phyloP scores from a whole-genome alignment of 2,329 filamentous ascomycete genomes.

The Lachnum nothofagi region DNA sequence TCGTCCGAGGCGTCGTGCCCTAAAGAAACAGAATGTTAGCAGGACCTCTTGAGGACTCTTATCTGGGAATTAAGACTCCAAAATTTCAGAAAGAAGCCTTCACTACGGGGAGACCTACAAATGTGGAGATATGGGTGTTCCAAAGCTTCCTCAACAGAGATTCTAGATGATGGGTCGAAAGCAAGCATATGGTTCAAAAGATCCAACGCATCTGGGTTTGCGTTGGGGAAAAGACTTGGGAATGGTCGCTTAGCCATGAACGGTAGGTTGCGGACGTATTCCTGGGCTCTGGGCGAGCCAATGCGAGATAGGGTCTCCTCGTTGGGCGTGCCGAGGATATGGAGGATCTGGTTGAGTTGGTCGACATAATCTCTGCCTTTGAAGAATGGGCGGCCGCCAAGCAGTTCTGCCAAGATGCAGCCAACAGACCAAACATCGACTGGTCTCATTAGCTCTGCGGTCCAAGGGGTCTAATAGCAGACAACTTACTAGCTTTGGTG shows the following conservation, averaged over 20 bases:
- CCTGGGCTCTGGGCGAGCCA: conserved; percentile 89
- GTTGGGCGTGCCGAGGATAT: conserved; percentile 94
- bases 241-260: conserved; percentile 94
- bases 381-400: conserved; percentile 96
- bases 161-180: conserved; percentile 89
- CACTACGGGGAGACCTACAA: conserved; percentile 20
- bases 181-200: conserved; percentile 95
- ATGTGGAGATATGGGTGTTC: conserved; percentile 96
- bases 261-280: conserved; percentile 94
- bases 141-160: conserved; percentile 89
- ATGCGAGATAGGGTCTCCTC: conserved; percentile 92
- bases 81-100: neutral
- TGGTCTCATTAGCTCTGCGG: conserved; percentile 36
- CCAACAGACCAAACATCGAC: conserved; percentile 99
- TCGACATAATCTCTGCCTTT: conserved; percentile 99
- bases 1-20: conserved; percentile 96
- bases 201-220: conserved; percentile 92
- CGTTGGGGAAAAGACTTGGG: conserved; percentile 80
- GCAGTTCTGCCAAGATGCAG: conserved; percentile 91
- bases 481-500: conserved; percentile 93
- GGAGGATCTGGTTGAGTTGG: conserved; percentile 97
- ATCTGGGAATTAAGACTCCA: neutral
- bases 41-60: too few relatives aligned
- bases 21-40: conserved; percentile 35
- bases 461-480: neutral